Evolutionary conservation across 345 rosid genomes (phyloP).

Genomic region (Mangifera indica): DNA sequence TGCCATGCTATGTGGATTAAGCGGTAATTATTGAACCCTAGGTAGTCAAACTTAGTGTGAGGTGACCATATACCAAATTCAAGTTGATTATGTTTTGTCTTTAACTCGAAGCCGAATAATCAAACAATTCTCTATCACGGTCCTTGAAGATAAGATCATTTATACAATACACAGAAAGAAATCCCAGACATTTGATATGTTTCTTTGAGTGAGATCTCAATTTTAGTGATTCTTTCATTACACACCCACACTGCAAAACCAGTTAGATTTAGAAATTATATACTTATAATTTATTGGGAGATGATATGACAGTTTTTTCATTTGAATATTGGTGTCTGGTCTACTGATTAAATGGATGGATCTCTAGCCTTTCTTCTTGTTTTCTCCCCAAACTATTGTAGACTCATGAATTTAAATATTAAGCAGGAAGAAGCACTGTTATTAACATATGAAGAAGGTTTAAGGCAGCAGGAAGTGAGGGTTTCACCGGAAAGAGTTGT

Average conservation of each 20-base stretch:
- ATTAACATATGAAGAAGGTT: slow-evolving; percentile 32
- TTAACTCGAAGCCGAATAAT: too few species aligned
- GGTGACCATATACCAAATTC: neutral
- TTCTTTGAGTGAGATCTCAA: too few species aligned
- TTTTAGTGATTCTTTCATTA: too few species aligned
- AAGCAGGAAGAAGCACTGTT: slow-evolving; percentile 41
- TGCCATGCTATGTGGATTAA: neutral
- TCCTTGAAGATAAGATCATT: too few species aligned
- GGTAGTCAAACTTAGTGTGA: neutral
- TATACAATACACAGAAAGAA: too few species aligned
- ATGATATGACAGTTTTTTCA: neutral
- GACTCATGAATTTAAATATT: neutral
- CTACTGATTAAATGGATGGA: neutral
- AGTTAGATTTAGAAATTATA: too few species aligned
- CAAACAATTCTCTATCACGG: too few species aligned
- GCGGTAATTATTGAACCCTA: neutral
- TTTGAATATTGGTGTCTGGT: neutral
- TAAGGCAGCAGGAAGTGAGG: slow-evolving; percentile 29
- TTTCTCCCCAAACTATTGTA: neutral
- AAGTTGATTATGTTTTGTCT: too few species aligned
- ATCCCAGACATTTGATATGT: too few species aligned
- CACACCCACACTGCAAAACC: too few species aligned
- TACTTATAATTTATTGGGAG: too few species aligned
- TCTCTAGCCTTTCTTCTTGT: neutral
- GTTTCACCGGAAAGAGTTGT: slow-evolving; percentile 22